Base-by-base conservation (phyloP, 805 yeast species). In the Huiozyma sinensis region DNA sequence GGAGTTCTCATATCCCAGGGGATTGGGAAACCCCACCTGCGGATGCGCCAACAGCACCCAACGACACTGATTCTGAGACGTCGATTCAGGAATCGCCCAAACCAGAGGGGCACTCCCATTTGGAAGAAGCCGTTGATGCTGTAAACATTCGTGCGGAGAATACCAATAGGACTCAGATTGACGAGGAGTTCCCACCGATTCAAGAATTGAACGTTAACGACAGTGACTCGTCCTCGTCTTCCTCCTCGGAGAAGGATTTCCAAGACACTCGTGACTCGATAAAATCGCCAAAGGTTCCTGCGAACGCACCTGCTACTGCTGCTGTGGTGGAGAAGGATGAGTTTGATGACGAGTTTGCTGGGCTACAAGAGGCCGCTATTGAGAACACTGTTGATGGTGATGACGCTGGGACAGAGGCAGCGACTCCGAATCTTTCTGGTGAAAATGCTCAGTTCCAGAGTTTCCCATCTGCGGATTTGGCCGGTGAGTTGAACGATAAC, bases 151-250 rank as follows among this genome's bases (percentile, higher is more conserved):
- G 46, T 9, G 39, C 41, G 27, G 66, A 54, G 11, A 45, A 47
- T 28, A 38, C 42, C 31, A 30, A 46, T 6, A 38, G 39, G 12
- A 17, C 2, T 17, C 40, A 47, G 29, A 54, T 44, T 24, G 68
- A 63, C 40, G 71, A 69, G 10, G 84, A 79, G 50, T 79, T 79
- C 51, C 83, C 84, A 8, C 81, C 85, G 29, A 75, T 79, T 38
- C 62, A 68, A 49, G 81, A 80, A 50, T 57, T 77, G 31, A 73
- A 76, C 27, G 64, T 70, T 36, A 75, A 70, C 38, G 82, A 76
- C 47, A 71, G 75, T 46, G 73, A 70, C 17, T 70, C 77, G 4
- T 67, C 74, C 8, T 70, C 77, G 4, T 66, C 74, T 7, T 60
- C 66, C 24, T 72, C 70, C 47, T 17, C 24, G 24, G 72, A 69